A percentile compares a stretch with the other conserved stretches of the same genome.
Conservation (phyloP, 257 asterid species). For the Salvia splendens region DNA sequence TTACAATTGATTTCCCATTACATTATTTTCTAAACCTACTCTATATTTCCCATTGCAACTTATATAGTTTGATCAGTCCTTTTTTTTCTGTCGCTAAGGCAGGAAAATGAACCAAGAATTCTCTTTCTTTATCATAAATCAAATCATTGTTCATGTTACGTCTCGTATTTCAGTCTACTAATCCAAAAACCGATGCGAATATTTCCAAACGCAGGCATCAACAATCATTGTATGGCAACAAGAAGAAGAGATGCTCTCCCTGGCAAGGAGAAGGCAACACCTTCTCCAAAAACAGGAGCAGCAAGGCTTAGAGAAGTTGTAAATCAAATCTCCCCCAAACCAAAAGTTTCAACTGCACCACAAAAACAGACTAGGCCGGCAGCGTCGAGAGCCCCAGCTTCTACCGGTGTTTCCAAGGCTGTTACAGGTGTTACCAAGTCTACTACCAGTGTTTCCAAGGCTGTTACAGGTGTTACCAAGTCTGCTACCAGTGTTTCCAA, state of each 20-base stretch:
- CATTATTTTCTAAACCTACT: too few species aligned
- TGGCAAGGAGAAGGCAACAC: constrained; percentile 48
- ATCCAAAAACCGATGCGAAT: background rate
- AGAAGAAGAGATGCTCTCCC: constrained; percentile 45
- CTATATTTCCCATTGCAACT: too few species aligned
- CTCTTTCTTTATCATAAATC: too few species aligned
- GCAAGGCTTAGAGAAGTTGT: constrained; percentile 34
- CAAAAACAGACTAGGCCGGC: constrained; percentile 41
- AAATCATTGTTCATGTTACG: background rate
- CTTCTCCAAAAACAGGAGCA: constrained; percentile 35
- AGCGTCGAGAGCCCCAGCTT: constrained; percentile 27
- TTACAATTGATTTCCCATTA: background rate
- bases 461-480: constrained; percentile 14
- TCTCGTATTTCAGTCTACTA: background rate
- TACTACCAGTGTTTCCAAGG: too few species aligned
- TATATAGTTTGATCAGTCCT: too few species aligned
- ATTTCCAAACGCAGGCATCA: constrained; percentile 31
- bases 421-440: too few species aligned
- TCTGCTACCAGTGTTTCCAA: constrained; percentile 35
- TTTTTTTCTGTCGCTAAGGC: too few species aligned
- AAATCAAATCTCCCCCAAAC: constrained; percentile 33
- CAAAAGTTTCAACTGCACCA: constrained; percentile 35
- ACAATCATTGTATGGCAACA: constrained; percentile 57
- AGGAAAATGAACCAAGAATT: too few species aligned
- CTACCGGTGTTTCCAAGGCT: constrained; percentile 35